Evolutionary conservation across 1,139 yeast genomes (phyloP).

Genomic region (Sugiyamaella paludigena): DNA sequence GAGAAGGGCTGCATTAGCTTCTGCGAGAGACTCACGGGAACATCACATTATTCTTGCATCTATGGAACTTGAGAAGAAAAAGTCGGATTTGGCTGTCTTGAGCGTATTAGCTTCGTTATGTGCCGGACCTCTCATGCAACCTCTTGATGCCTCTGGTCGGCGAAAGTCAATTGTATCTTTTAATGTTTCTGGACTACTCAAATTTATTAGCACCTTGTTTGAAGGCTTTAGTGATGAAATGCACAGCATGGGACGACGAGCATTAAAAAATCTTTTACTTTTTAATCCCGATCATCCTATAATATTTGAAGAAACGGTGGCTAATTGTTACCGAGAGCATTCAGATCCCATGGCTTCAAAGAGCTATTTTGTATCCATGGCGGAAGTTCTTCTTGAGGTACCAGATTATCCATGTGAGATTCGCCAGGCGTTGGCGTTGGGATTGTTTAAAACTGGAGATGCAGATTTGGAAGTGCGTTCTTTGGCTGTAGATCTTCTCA

Average conservation of each 20-base stretch:
- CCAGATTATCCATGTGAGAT: constrained; percentile 47
- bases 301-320: constrained; percentile 60
- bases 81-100: constrained; percentile 67
- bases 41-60: constrained; percentile 59
- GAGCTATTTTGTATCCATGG: constrained; percentile 68
- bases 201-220: constrained; percentile 76
- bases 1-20: constrained; percentile 36
- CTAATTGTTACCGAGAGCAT: constrained; percentile 51
- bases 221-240: constrained; percentile 58
- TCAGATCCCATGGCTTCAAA: constrained; percentile 49
- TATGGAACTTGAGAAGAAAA: constrained; percentile 75
- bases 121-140: constrained; percentile 41
- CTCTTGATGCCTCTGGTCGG: constrained; percentile 28
- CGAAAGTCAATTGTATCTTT: constrained; percentile 54
- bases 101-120: constrained; percentile 85
- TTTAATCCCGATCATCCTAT: constrained; percentile 57
- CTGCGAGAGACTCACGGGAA: constrained; percentile 35
- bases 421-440: constrained; percentile 60
- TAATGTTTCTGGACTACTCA: constrained; percentile 63
- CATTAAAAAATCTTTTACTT: constrained; percentile 63
- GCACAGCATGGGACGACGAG: constrained; percentile 65
- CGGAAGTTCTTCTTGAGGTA: constrained; percentile 54
- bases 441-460: constrained; percentile 68
- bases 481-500: constrained; percentile 59
- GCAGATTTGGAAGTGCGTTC: constrained; percentile 57